These are phyloP conservation scores for Arabis hirsuta DNA, from an alignment of 345 rosid genomes.

Conservation along the genomic window DNA sequence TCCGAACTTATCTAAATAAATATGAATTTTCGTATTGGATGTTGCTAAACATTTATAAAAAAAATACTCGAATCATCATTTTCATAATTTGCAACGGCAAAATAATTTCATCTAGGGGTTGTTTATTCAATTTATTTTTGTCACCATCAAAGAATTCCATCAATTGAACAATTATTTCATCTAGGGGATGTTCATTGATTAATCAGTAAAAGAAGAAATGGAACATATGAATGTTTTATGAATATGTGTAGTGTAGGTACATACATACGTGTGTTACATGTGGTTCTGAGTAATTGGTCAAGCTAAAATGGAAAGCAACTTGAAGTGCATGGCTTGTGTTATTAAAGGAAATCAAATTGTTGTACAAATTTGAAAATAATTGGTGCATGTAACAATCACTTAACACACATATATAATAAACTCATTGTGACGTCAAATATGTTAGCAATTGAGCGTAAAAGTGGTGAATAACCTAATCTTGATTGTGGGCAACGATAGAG, in stretches of 20 bases:
- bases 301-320: constrained; percentile 38
- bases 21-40: constrained; percentile 3
- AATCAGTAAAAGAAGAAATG: no score
- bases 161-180: background rate
- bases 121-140: no score
- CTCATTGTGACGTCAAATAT: constrained; percentile 41
- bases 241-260: constrained; percentile 5
- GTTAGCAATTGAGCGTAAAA: constrained; percentile 19
- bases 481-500: constrained; percentile 42
- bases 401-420: constrained; percentile 7
- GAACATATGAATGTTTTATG: constrained; percentile 3
- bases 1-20: constrained; percentile 14
- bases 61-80: background rate
- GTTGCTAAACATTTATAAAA: background rate
- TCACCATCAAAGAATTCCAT: background rate
- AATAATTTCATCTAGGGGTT: background rate
- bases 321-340: constrained; percentile 46
- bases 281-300: constrained; percentile 32
- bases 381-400: constrained; percentile 43
- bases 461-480: constrained; percentile 38
- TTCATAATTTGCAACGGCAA: background rate
- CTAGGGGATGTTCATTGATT: no score
- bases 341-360: constrained; percentile 38
- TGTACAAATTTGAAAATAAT: constrained; percentile 40
- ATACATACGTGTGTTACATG: constrained; percentile 32